These are phyloP conservation scores for Hirschfeldia incana DNA, from an alignment of 345 rosid genomes.

Conservation along the genomic window DNA sequence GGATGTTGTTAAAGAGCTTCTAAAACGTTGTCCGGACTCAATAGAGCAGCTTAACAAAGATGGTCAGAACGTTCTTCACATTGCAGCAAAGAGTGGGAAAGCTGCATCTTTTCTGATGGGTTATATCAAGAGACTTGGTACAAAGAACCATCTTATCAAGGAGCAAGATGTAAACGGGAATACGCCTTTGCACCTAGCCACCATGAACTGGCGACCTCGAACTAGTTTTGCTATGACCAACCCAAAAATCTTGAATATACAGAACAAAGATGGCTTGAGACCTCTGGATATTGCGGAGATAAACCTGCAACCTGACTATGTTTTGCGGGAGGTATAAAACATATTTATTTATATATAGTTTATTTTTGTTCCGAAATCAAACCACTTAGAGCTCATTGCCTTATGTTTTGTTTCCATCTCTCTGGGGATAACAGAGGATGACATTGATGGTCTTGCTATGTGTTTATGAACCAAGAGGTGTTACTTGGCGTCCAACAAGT, in stretches of 20 bases:
- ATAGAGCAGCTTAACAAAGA: neutral
- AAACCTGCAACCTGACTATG: neutral
- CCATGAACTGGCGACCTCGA: conserved; percentile 14
- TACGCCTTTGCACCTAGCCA: conserved; percentile 27
- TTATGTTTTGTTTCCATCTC: neutral
- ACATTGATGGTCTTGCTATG: neutral
- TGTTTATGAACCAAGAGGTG: neutral
- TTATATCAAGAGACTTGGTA: neutral
- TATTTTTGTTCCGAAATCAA: neutral
- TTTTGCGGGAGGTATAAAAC: conserved; percentile 10
- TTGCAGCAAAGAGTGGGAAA: conserved; percentile 7
- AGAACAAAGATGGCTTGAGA: neutral
- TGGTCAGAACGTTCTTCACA: conserved; percentile 19
- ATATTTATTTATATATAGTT: neutral
- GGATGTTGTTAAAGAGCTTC: neutral
- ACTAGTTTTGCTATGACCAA: neutral
- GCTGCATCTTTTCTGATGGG: neutral
- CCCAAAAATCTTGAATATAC: neutral
- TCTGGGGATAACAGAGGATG: neutral
- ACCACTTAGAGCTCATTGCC: neutral
- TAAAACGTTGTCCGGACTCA: conserved; percentile 5
- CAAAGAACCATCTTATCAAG: neutral
- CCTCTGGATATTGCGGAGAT: neutral
- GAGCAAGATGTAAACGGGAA: conserved; percentile 27
- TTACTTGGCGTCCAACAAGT: neutral